phyloP scores from a whole-genome alignment of 179 eudicot genomes.

The Actinidia polygama region DNA sequence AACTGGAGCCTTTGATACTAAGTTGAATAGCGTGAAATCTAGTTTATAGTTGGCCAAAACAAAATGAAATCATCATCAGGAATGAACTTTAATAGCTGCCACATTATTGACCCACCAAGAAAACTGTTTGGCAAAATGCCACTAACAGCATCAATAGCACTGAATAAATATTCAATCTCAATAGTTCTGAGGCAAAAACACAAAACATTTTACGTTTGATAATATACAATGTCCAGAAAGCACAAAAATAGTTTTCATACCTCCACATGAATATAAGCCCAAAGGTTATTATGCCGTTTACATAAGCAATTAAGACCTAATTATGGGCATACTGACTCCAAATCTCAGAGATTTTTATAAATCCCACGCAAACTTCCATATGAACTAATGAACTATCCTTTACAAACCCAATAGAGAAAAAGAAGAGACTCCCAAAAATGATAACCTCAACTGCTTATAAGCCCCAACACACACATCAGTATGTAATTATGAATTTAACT shows the following conservation, averaged over 20 bases:
- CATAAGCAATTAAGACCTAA: no score
- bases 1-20: neutral
- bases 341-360: neutral
- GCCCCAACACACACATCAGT: neutral
- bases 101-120: neutral
- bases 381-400: neutral
- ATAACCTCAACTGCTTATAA: neutral
- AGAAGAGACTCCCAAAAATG: neutral
- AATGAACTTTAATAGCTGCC: neutral
- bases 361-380: conserved; percentile 8
- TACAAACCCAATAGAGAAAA: neutral
- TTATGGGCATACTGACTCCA: neutral
- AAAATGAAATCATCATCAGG: neutral
- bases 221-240: neutral
- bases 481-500: neutral
- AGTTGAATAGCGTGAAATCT: neutral
- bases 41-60: neutral
- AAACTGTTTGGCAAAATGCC: neutral
- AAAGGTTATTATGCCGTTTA: neutral
- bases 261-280: neutral
- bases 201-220: neutral
- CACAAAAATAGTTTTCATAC: neutral
- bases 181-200: neutral
- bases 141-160: neutral
- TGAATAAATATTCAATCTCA: neutral